These are phyloP conservation scores for Datisca glomerata DNA, from an alignment of 306 rosid genomes.

Conservation along the genomic window DNA sequence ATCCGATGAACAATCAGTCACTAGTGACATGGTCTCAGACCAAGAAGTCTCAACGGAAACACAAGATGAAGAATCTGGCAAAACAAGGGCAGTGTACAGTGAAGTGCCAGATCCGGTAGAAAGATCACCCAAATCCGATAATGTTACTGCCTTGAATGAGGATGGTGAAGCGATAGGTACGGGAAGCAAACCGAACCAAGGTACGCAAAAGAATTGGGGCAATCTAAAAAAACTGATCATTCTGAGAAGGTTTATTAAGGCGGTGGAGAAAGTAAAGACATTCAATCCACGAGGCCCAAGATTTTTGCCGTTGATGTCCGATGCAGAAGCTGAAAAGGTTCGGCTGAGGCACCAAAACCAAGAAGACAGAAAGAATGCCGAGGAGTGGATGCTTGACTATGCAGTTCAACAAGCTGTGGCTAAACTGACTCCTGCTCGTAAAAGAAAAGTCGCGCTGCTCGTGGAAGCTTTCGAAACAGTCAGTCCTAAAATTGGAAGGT, in stretches of 20 bases:
- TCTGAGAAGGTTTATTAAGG: constrained; percentile 73
- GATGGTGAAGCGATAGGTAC: constrained; percentile 16
- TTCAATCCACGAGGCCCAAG: constrained; percentile 49
- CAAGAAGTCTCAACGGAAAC: constrained; percentile 6
- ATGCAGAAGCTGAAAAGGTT: constrained; percentile 52
- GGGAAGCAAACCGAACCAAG: constrained; percentile 27
- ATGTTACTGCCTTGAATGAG: constrained; percentile 13
- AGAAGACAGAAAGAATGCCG: constrained; percentile 60
- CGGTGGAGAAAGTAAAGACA: constrained; percentile 55
- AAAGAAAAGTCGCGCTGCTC: constrained; percentile 70
- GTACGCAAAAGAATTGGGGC: constrained; percentile 57
- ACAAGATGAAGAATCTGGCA: neutral
- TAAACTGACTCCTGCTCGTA: constrained; percentile 72
- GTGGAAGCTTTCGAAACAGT: constrained; percentile 96
- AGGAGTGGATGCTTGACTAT: constrained; percentile 96
- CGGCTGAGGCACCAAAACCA: constrained; percentile 47
- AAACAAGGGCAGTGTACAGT: constrained; percentile 8
- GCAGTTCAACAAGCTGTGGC: constrained; percentile 81
- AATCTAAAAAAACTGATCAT: constrained; percentile 70
- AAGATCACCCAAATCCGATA: constrained; percentile 12
- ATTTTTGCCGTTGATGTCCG: constrained; percentile 37
- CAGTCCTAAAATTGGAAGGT: constrained; percentile 37
- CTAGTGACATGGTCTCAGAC: constrained; percentile 13
- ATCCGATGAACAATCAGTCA: constrained; percentile 16
- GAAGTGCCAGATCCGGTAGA: constrained; percentile 16